Evolutionary conservation across 495 filamentous ascomycete genomes (phyloP).

Genomic region (Annulohypoxylon maeteangense): DNA sequence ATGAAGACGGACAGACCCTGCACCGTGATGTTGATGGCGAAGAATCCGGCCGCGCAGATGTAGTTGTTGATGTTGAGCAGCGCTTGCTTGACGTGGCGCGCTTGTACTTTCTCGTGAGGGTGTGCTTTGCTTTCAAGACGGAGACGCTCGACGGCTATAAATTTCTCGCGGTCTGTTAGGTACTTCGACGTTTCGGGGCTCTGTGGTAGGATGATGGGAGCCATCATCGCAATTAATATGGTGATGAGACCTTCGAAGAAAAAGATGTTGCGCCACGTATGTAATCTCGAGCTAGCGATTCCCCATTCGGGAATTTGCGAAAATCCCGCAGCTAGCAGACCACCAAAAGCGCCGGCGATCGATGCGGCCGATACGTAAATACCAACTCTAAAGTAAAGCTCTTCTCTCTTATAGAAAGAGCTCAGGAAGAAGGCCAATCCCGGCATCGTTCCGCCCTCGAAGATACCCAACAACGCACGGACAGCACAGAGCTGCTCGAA

Average conservation of each 20-base stretch:
- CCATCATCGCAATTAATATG: conserved; percentile 59
- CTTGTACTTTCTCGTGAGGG: conserved; percentile 51
- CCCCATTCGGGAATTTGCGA: conserved; percentile 61
- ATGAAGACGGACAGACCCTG: conserved; percentile 63
- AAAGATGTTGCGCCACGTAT: conserved; percentile 74
- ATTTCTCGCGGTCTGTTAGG: conserved; percentile 62
- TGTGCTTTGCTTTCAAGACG: conserved; percentile 52
- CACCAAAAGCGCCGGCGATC: conserved; percentile 67
- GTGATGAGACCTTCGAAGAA: conserved; percentile 72
- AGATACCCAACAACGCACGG: conserved; percentile 61
- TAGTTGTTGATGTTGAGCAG: conserved; percentile 59
- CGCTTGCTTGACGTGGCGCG: conserved; percentile 52
- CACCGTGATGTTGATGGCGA: conserved; percentile 64
- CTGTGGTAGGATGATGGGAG: conserved; percentile 67
- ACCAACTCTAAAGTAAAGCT: conserved; percentile 67
- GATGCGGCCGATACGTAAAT: conserved; percentile 67
- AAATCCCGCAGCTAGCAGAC: conserved; percentile 64
- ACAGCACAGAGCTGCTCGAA: conserved; percentile 56
- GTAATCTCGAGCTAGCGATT: conserved; percentile 54
- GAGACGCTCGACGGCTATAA: conserved; percentile 55
- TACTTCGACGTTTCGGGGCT: conserved; percentile 61
- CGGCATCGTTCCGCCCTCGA: conserved; percentile 66
- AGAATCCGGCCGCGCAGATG: conserved; percentile 59
- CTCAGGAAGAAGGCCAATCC: conserved; percentile 67
- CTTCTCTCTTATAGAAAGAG: conserved; percentile 66